Conservation (phyloP, 2,329 filamentous ascomycete genomes). For the Laburnicola sp. region DNA sequence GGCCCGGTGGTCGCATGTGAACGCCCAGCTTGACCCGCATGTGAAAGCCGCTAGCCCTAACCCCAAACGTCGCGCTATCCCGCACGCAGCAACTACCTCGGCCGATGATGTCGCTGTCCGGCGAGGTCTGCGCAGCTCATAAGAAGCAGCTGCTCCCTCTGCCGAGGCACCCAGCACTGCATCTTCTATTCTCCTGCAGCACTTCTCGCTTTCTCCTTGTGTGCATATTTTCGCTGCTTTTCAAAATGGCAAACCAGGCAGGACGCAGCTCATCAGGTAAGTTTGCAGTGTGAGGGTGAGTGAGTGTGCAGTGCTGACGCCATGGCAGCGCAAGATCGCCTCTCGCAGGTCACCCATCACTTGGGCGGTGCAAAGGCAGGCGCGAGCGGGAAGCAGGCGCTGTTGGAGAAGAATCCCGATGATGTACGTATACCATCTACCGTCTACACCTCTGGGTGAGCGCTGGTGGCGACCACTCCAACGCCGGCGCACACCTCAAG, state of each 20-base stretch:
- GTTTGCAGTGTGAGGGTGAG: not conserved
- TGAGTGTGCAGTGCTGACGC: constrained; percentile 15
- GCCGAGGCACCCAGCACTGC: not conserved
- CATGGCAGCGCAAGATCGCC: constrained; percentile 58
- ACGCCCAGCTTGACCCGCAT: constrained; percentile 14
- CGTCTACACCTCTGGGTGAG: not conserved
- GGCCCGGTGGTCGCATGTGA: constrained; percentile 14
- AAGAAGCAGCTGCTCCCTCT: constrained; percentile 11
- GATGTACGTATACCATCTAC: constrained; percentile 48
- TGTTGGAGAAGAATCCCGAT: constrained; percentile 60
- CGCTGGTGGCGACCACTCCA: not conserved
- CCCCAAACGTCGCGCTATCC: constrained; percentile 9
- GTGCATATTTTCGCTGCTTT: constrained; percentile 1
- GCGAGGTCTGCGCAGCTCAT: constrained; percentile 13
- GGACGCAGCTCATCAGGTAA: constrained; percentile 33
- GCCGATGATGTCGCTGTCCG: constrained; percentile 16
- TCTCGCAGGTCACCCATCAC: constrained; percentile 62
- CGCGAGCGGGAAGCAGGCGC: constrained; percentile 44
- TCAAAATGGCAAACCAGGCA: constrained; percentile 44
- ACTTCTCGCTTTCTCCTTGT: constrained; percentile 8
- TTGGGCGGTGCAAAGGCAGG: constrained; percentile 45
- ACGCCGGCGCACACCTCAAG: not conserved
- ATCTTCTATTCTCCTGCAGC: not conserved
- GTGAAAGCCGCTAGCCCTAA: constrained; percentile 21
- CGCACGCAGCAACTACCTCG: constrained; percentile 20